Conservation (phyloP, 169 alveolate species). For the Plasmodium vinckei region DNA sequence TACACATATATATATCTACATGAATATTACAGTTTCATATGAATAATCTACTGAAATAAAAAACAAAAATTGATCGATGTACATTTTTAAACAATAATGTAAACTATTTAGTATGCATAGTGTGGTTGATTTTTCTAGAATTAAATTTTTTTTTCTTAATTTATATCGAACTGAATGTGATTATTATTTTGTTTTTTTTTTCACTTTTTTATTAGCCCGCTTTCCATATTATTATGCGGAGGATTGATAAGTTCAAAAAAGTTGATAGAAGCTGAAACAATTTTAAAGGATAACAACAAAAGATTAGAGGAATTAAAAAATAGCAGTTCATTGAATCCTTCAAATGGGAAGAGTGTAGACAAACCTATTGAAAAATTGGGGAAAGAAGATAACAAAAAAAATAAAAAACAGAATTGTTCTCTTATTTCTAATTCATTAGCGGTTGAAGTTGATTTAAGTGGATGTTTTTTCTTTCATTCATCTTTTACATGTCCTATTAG, state of each 20-base stretch:
- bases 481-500: slow-evolving; percentile 79
- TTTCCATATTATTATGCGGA: slow-evolving; percentile 72
- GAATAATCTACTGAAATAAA: too few species aligned
- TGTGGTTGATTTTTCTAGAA: background rate
- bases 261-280: slow-evolving; percentile 72
- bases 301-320: slow-evolving; percentile 58
- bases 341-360: slow-evolving; percentile 7
- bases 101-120: background rate
- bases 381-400: slow-evolving; percentile 46
- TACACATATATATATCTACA: too few species aligned
- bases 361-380: slow-evolving; percentile 20
- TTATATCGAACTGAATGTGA: background rate
- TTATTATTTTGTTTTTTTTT: slow-evolving; percentile 14
- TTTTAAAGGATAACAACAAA: slow-evolving; percentile 64
- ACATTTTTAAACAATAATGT: background rate
- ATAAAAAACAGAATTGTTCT: slow-evolving; percentile 18
- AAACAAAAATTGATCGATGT: too few species aligned
- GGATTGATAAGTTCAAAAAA: slow-evolving; percentile 77
- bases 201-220: slow-evolving; percentile 53
- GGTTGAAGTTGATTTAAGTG: slow-evolving; percentile 78
- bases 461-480: slow-evolving; percentile 77
- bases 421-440: slow-evolving; percentile 62
- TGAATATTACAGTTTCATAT: too few species aligned
- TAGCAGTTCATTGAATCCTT: background rate
- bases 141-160: background rate